Conservation (phyloP, 2,329 filamentous ascomycete species). For the Tolypocladium ovalisporum region DNA sequence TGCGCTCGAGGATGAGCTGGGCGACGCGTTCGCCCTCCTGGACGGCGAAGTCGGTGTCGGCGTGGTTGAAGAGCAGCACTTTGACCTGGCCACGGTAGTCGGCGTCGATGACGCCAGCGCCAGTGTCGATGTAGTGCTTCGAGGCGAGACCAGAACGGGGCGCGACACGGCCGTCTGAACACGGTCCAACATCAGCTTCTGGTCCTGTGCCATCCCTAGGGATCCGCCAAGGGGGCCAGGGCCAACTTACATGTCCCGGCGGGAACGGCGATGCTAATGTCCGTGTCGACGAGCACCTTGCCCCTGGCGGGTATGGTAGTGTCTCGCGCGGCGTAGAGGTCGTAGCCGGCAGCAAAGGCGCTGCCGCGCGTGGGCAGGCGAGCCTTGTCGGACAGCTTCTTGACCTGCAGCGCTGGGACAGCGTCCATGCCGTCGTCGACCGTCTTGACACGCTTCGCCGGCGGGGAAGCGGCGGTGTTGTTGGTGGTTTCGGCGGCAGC, state of each 20-base stretch:
- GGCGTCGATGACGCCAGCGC: constrained; percentile 93
- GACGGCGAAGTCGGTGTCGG: constrained; percentile 69
- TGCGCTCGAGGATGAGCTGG: constrained; percentile 87
- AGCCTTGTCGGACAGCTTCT: constrained; percentile 76
- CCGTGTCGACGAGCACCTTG: constrained; percentile 80
- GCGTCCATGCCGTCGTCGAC: constrained; percentile 26
- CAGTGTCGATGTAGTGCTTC: constrained; percentile 94
- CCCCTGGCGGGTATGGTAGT: constrained; percentile 70
- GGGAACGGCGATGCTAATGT: constrained; percentile 83
- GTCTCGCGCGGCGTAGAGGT: constrained; percentile 71
- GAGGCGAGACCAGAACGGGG: constrained; percentile 83
- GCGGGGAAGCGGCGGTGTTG: constrained; percentile 45
- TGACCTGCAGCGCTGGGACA: constrained; percentile 63
- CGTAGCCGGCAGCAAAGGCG: constrained; percentile 84
- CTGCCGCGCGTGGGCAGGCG: constrained; percentile 79
- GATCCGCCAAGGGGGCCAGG: not conserved
- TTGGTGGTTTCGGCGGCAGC: constrained; percentile 38
- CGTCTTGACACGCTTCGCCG: constrained; percentile 71
- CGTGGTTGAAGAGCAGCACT: constrained; percentile 89
- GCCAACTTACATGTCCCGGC: constrained; percentile 75
- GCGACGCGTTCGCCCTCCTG: constrained; percentile 84
- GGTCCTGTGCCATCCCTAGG: not conserved
- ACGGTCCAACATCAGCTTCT: not conserved
- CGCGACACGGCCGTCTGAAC: constrained; percentile 75
- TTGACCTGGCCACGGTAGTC: constrained; percentile 94